These are phyloP conservation scores for Corrigiola litoralis DNA, from an alignment of 179 eudicot genomes.

Conservation along the genomic window DNA sequence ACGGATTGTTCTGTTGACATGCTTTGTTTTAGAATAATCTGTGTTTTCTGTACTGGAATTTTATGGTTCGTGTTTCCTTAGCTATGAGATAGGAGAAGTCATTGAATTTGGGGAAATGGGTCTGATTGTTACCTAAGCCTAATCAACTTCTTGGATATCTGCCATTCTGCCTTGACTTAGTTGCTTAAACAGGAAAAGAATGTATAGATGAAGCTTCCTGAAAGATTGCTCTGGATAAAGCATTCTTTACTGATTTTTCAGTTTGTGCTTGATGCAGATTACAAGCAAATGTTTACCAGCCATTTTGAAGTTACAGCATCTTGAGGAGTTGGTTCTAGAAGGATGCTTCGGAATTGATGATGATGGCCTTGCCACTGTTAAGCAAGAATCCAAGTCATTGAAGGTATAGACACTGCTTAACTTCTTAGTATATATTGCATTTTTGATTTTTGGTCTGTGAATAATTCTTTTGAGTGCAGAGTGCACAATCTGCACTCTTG, in stretches of 20 bases:
- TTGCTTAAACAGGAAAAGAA: too few species aligned
- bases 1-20: constrained; percentile 8
- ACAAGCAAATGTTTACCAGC: constrained; percentile 69
- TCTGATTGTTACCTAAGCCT: too few species aligned
- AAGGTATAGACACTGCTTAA: constrained; percentile 46
- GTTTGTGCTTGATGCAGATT: constrained; percentile 45
- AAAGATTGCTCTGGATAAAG: background rate
- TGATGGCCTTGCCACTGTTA: constrained; percentile 54
- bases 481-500: too few species aligned
- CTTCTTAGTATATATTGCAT: background rate
- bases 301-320: constrained; percentile 60
- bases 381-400: constrained; percentile 68
- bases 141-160: too few species aligned
- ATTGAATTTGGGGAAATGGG: too few species aligned
- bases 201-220: too few species aligned
- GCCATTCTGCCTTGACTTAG: too few species aligned
- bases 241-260: constrained; percentile 10
- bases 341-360: constrained; percentile 89
- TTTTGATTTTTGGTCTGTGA: background rate
- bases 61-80: constrained; percentile 5
- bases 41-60: constrained; percentile 14
- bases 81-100: too few species aligned
- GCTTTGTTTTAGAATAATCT: constrained; percentile 14
- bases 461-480: too few species aligned
- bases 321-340: constrained; percentile 77